Conservation (phyloP, 352 stramenopile species). For the Phytophthora tentaculata region DNA sequence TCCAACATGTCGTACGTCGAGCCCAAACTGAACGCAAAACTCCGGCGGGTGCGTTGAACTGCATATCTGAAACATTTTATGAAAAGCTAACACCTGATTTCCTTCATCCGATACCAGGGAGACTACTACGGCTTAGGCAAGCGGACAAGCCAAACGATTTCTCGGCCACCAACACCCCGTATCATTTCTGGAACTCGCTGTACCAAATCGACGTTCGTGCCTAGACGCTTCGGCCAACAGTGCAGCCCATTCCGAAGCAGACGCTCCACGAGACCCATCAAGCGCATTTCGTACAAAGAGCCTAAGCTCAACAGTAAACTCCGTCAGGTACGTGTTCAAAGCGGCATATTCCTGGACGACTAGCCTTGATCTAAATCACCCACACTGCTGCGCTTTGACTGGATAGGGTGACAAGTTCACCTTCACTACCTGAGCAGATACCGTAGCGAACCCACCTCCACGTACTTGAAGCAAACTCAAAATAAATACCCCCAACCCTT, state of each 20-base stretch:
- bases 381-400: slow-evolving; percentile 6
- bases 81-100: slow-evolving; percentile 21
- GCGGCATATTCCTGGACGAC: slow-evolving; percentile 2
- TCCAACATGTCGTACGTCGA: slow-evolving; percentile 58
- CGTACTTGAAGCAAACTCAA: slow-evolving; percentile 21
- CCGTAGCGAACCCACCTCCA: slow-evolving; percentile 7
- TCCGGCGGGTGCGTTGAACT: slow-evolving; percentile 47
- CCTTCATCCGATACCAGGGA: slow-evolving; percentile 56
- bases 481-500: slow-evolving; percentile 31
- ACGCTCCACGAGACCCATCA: slow-evolving; percentile 36
- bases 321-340: slow-evolving; percentile 54
- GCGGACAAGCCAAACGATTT: slow-evolving; percentile 19
- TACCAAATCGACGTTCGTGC: slow-evolving; percentile 23
- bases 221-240: slow-evolving; percentile 19
- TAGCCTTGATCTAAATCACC: slow-evolving; percentile 23
- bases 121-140: slow-evolving; percentile 73
- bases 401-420: slow-evolving; percentile 77
- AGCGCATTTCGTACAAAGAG: slow-evolving; percentile 66
- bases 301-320: slow-evolving; percentile 86
- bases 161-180: slow-evolving; percentile 19
- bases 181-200: slow-evolving; percentile 19
- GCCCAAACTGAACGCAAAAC: slow-evolving; percentile 67
- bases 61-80: slow-evolving; percentile 1
- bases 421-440: slow-evolving; percentile 65
- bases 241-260: slow-evolving; percentile 25